A percentile compares a stretch with the other conserved stretches of the same genome.
phyloP scores from a whole-genome alignment of 208 protist genomes.

The Wallacemonas sp. region DNA sequence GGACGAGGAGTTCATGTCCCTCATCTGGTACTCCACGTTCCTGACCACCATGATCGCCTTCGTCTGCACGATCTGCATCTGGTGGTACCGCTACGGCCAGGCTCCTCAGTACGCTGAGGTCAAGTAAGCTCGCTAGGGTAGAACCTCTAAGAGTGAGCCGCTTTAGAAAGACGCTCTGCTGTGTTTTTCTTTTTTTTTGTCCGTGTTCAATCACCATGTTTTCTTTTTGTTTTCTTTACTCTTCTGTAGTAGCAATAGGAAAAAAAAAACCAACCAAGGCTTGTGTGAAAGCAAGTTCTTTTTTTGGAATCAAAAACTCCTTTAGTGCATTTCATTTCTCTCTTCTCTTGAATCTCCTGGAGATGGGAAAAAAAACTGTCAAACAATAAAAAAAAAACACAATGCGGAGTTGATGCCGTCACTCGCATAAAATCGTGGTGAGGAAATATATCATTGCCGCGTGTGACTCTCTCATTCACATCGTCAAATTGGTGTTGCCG shows the following conservation, averaged over 20 bases:
- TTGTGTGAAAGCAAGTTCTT: conserved; percentile 12
- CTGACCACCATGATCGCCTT: conserved; percentile 69
- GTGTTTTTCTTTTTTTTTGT: conserved; percentile 11
- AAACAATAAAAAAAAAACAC: conserved; percentile 7
- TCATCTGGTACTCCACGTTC: conserved; percentile 85
- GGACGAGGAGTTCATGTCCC: conserved; percentile 90
- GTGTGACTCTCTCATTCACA: too few species aligned
- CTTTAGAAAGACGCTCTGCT: conserved; percentile 8
- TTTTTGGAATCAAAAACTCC: conserved; percentile 12
- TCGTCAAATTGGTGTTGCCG: too few species aligned
- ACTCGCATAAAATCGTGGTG: background rate
- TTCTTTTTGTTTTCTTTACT: conserved; percentile 22
- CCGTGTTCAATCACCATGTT: conserved; percentile 1
- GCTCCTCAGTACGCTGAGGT: conserved; percentile 79
- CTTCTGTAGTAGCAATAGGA: conserved; percentile 13
- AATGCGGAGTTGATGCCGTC: background rate
- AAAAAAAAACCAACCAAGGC: conserved; percentile 7
- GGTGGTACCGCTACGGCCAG: conserved; percentile 91
- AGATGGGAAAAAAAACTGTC: background rate
- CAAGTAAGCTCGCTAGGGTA: conserved; percentile 50
- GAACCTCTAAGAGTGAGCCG: conserved; percentile 6
- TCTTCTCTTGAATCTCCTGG: background rate
- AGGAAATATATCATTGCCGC: too few species aligned
- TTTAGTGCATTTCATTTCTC: conserved; percentile 17
- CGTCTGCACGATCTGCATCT: conserved; percentile 55